Evolutionary conservation across 495 filamentous ascomycete species (phyloP).

Genomic region (Daldinia concentrica): DNA sequence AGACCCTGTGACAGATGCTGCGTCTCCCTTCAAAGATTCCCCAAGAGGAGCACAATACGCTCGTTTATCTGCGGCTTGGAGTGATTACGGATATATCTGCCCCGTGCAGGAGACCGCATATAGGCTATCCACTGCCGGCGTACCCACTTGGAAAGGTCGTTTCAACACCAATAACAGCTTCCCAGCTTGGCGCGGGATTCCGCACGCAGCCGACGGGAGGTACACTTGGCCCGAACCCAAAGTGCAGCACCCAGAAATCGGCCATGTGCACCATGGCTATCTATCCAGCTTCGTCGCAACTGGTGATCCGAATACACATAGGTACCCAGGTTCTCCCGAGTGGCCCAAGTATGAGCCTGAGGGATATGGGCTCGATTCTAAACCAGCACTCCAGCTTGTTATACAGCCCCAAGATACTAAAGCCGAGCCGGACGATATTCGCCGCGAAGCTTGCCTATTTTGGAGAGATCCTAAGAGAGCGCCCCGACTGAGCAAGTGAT

Average conservation of each 20-base stretch:
- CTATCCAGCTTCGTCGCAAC: conserved; percentile 60
- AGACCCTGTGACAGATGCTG: conserved; percentile 55
- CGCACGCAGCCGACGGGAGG: conserved; percentile 57
- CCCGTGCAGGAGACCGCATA: conserved; percentile 69
- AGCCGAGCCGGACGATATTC: conserved; percentile 34
- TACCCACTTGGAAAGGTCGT: conserved; percentile 46
- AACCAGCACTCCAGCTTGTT: conserved; percentile 37
- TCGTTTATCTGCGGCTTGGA: conserved; percentile 68
- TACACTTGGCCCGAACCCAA: conserved; percentile 51
- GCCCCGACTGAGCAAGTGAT: conserved; percentile 32
- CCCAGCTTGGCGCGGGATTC: conserved; percentile 61
- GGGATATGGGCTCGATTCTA: conserved; percentile 39
- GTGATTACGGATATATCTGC: conserved; percentile 70
- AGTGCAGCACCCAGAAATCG: conserved; percentile 55
- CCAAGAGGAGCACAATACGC: conserved; percentile 62
- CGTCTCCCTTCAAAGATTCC: conserved; percentile 39
- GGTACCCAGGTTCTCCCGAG: conserved; percentile 31
- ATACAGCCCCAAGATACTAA: conserved; percentile 32
- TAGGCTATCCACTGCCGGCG: conserved; percentile 53
- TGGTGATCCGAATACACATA: conserved; percentile 58
- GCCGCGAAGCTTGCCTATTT: conserved; percentile 35
- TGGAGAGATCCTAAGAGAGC: conserved; percentile 41
- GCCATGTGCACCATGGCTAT: conserved; percentile 58
- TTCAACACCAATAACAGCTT: conserved; percentile 57
- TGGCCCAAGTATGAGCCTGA: conserved; percentile 38